Evolutionary conservation across 1,284 basidiomycete genomes (phyloP).

Genomic region (Entoloma clypeatum): DNA sequence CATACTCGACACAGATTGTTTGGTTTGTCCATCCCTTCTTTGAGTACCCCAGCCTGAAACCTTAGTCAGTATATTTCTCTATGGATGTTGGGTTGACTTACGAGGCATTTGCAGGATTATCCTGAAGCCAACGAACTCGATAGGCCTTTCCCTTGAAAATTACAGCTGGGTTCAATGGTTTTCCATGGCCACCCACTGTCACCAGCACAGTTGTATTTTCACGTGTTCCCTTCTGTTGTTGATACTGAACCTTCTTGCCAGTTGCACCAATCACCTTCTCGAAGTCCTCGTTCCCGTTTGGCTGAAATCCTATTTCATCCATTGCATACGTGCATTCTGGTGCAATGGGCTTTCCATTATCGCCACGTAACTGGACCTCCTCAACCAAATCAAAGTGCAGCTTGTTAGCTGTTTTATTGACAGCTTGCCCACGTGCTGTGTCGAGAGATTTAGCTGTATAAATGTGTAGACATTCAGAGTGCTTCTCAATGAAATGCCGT

Average conservation of each 20-base stretch:
- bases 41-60: constrained; percentile 7
- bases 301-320: neutral
- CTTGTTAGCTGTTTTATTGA: neutral
- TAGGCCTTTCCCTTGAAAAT: constrained; percentile 37
- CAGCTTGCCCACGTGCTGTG: neutral
- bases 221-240: constrained; percentile 18
- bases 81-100: constrained; percentile 22
- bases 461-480: too few relatives aligned
- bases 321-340: neutral
- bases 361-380: neutral
- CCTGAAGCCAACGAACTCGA: constrained; percentile 30
- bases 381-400: neutral
- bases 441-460: too few relatives aligned
- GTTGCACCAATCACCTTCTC: constrained; percentile 17
- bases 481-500: too few relatives aligned
- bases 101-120: constrained; percentile 36
- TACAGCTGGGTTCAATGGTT: constrained; percentile 24
- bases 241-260: constrained; percentile 17
- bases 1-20: constrained; percentile 8
- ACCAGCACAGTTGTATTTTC: constrained; percentile 22
- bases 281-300: constrained; percentile 15
- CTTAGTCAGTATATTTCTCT: constrained; percentile 1
- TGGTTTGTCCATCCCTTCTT: constrained; percentile 15
- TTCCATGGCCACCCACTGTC: constrained; percentile 22
- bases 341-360: neutral